These are phyloP conservation scores for Colletotrichum endophyticum DNA, from an alignment of 2,329 filamentous ascomycete species.

Conservation along the genomic window DNA sequence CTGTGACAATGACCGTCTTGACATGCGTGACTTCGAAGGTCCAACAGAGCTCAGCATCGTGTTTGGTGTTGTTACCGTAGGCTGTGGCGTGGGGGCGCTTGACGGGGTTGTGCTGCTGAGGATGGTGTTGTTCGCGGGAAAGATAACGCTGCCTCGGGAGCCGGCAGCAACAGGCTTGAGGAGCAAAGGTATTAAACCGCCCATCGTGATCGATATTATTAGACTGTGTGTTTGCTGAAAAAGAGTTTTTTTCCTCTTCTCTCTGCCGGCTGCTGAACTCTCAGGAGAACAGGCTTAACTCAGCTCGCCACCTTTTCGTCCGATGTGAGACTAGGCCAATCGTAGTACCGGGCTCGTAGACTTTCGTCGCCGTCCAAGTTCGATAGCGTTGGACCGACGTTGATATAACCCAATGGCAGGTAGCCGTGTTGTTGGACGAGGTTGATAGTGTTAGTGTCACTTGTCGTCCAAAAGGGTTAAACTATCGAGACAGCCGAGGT, in stretches of 20 bases:
- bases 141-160: conserved; percentile 22
- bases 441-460: neutral
- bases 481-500: neutral
- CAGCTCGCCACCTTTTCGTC: conserved; percentile 13
- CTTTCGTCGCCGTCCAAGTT: neutral
- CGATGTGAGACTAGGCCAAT: conserved; percentile 9
- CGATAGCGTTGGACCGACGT: neutral
- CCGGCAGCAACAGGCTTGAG: conserved; percentile 26
- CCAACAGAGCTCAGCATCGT: conserved; percentile 23
- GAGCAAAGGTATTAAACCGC: conserved; percentile 35
- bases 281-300: neutral
- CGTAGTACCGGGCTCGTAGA: neutral
- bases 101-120: neutral
- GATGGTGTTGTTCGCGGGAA: conserved; percentile 13
- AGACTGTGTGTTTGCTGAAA: neutral
- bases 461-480: neutral
- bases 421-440: neutral
- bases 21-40: conserved; percentile 24
- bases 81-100: neutral
- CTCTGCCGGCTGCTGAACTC: neutral
- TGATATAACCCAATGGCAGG: neutral
- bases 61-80: conserved; percentile 28
- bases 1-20: conserved; percentile 24
- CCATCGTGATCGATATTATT: conserved; percentile 25
- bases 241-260: neutral